Percentiles rank a stretch among this genome's conserved stretches.
phyloP scores from a whole-genome alignment of 306 rosid species.

The Potentilla sterilis region DNA sequence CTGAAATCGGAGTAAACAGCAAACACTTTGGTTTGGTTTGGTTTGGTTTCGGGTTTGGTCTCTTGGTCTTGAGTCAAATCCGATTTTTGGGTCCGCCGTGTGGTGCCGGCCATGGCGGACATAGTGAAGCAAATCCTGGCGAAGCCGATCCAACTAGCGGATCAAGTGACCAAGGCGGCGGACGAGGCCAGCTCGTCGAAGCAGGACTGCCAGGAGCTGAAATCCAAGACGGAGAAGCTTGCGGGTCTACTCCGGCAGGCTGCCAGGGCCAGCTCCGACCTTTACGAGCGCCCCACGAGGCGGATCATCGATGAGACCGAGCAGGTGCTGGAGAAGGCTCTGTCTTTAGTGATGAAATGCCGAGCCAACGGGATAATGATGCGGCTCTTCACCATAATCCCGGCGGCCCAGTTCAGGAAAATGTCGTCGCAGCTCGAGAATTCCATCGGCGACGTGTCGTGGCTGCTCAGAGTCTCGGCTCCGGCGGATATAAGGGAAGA shows the following conservation, averaged over 20 bases:
- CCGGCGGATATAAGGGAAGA: conserved; percentile 59
- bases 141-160: conserved; percentile 77
- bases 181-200: conserved; percentile 65
- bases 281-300: conserved; percentile 77
- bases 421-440: conserved; percentile 63
- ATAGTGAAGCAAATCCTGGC: conserved; percentile 66
- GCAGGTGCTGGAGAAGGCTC: conserved; percentile 67
- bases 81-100: conserved; percentile 26
- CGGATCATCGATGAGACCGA: conserved; percentile 82
- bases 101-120: conserved; percentile 72
- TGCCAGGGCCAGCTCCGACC: conserved; percentile 82
- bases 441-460: conserved; percentile 78
- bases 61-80: neutral
- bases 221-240: conserved; percentile 72
- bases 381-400: conserved; percentile 74
- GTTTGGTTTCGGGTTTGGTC: neutral
- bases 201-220: conserved; percentile 67
- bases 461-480: conserved; percentile 88
- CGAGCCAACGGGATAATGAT: conserved; percentile 67
- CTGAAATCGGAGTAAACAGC: neutral
- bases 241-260: conserved; percentile 81
- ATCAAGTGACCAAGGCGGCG: conserved; percentile 67
- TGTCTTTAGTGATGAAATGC: conserved; percentile 56
- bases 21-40: no score
- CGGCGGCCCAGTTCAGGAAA: conserved; percentile 72